Percentiles rank a stretch among this genome's conserved stretches.
phyloP scores from a whole-genome alignment of 169 alveolate species.

The Perkinsus chesapeaki region DNA sequence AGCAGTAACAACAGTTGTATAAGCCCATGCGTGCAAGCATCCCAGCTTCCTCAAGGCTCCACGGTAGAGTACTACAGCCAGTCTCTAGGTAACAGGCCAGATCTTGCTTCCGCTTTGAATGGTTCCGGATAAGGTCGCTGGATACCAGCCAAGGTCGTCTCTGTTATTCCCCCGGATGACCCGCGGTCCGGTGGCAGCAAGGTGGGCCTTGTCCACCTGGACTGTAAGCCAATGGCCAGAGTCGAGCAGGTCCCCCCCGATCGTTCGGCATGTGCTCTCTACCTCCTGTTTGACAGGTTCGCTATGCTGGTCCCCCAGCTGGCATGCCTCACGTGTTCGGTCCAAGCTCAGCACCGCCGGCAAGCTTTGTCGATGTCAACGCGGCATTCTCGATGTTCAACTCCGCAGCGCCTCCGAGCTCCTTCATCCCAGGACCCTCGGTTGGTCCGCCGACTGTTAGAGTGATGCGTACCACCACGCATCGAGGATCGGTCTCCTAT shows the following conservation, averaged over 20 bases:
- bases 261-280: not conserved
- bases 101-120: not conserved
- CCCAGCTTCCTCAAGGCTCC: not conserved
- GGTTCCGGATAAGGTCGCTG: not conserved
- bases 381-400: not conserved
- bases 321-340: not conserved
- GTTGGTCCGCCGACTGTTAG: not conserved
- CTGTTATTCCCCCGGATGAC: not conserved
- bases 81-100: not conserved
- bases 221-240: not conserved
- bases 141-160: not conserved
- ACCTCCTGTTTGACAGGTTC: not conserved
- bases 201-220: not conserved
- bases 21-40: not conserved
- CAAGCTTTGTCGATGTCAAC: not conserved
- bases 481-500: not conserved
- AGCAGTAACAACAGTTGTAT: not conserved
- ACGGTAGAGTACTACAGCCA: not conserved
- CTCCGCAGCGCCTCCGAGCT: not conserved
- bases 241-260: not conserved
- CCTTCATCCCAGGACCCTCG: not conserved
- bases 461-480: not conserved
- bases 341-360: not conserved
- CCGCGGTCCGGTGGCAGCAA: not conserved
- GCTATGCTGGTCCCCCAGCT: not conserved